phyloP scores from a whole-genome alignment of 129 eudicot species.

The Deinandra increscens region DNA sequence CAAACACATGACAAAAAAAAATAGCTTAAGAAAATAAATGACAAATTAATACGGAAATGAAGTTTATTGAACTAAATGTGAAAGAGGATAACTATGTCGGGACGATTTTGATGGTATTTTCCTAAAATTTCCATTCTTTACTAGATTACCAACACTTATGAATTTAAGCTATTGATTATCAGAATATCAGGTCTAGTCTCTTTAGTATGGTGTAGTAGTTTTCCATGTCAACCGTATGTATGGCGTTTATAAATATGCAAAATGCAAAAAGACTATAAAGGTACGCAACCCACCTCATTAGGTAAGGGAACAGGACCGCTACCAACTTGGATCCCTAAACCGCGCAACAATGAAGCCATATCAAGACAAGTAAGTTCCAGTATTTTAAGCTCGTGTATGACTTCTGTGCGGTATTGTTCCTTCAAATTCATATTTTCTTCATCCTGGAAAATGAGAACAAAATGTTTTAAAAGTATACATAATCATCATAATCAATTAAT shows the following conservation, averaged over 20 bases:
- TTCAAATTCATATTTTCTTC: constrained; percentile 82
- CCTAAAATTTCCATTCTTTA: background rate
- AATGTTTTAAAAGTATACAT: background rate
- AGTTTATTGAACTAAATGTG: background rate
- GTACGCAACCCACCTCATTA: constrained; percentile 54
- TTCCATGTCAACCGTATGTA: background rate
- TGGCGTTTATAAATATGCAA: background rate
- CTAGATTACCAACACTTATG: background rate
- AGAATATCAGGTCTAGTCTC: background rate
- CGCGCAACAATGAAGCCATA: constrained; percentile 81
- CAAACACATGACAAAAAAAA: too few species aligned
- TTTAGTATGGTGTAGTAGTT: background rate
- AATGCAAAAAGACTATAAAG: background rate
- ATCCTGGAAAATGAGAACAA: constrained; percentile 41
- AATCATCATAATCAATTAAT: background rate
- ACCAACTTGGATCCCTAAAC: constrained; percentile 57
- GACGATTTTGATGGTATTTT: background rate
- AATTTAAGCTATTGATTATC: background rate
- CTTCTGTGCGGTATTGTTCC: constrained; percentile 60
- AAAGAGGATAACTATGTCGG: background rate
- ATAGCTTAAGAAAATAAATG: background rate
- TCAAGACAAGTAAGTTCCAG: constrained; percentile 55
- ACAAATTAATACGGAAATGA: background rate
- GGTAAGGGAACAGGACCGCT: constrained; percentile 39
- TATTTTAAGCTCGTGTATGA: constrained; percentile 47